phyloP scores from a whole-genome alignment of 371 early-diverging fungal genomes.

The Syncephalastrum monosporum region DNA sequence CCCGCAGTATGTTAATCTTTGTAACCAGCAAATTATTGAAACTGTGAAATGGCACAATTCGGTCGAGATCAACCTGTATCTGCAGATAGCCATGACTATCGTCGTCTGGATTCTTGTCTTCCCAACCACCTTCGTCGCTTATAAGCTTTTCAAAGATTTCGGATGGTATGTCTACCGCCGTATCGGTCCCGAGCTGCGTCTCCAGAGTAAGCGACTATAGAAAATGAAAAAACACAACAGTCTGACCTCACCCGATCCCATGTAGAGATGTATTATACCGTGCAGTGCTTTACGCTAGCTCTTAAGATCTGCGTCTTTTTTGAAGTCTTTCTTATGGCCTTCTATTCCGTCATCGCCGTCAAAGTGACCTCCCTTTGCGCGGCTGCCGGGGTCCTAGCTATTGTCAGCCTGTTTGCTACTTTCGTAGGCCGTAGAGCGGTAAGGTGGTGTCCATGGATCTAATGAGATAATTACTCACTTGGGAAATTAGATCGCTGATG shows the following conservation, averaged over 20 bases:
- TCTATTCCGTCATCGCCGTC: conserved; percentile 9
- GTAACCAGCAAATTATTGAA: conserved; percentile 15
- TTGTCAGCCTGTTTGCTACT: conserved; percentile 5
- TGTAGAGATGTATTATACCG: conserved; percentile 18
- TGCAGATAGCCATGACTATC: conserved; percentile 16
- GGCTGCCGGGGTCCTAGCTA: conserved; percentile 6
- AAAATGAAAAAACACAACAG: neutral
- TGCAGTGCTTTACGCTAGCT: conserved; percentile 14
- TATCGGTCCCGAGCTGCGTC: conserved; percentile 9
- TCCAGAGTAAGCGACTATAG: conserved; percentile 10
- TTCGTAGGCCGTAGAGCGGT: conserved; percentile 11
- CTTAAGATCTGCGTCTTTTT: conserved; percentile 21
- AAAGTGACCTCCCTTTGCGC: conserved; percentile 1
- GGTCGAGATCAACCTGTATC: conserved; percentile 10
- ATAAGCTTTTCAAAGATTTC: conserved; percentile 9
- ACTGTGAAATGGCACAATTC: conserved; percentile 9
- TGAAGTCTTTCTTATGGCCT: conserved; percentile 13
- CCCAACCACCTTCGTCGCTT: conserved; percentile 13
- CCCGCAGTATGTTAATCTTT: neutral
- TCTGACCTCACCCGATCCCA: neutral
- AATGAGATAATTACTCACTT: neutral
- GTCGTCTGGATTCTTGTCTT: conserved; percentile 9
- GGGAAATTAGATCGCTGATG: conserved; percentile 10
- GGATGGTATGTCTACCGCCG: conserved; percentile 14
- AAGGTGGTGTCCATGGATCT: neutral